A percentile compares a stretch with the other conserved stretches of the same genome.
Conservation (phyloP, 2,329 filamentous ascomycete species). For the Chaetomium sp. region DNA sequence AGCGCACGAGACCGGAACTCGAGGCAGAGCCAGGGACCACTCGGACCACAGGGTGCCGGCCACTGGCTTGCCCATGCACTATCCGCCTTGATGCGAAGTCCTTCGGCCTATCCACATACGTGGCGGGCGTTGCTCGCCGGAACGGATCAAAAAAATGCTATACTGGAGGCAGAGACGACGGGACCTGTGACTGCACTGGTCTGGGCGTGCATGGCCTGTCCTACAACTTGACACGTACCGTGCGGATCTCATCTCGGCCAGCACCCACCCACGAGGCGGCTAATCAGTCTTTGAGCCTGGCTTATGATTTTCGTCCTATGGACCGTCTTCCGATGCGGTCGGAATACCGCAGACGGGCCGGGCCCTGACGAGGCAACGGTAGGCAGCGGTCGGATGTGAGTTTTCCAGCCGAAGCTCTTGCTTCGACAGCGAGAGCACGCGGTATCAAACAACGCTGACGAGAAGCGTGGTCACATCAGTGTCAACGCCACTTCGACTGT, state of each 20-base stretch:
- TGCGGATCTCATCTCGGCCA: conserved; percentile 29
- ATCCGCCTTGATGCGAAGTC: not conserved
- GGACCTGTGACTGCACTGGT: conserved; percentile 4
- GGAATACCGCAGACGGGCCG: conserved; percentile 25
- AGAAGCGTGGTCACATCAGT: conserved; percentile 3
- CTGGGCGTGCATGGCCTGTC: conserved; percentile 28
- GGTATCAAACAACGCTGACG: conserved; percentile 11
- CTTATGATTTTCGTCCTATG: conserved; percentile 22
- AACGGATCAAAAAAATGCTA: not conserved
- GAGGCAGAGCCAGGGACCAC: not conserved
- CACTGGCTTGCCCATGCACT: not conserved
- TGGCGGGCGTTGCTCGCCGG: conserved; percentile 20
- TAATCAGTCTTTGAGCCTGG: conserved; percentile 12
- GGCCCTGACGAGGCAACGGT: conserved; percentile 25
- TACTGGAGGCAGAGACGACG: conserved; percentile 14
- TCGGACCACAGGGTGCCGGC: not conserved
- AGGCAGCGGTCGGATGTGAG: not conserved
- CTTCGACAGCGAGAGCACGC: conserved; percentile 22
- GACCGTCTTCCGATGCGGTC: conserved; percentile 23
- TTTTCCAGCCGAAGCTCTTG: conserved; percentile 9
- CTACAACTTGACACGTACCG: conserved; percentile 31
- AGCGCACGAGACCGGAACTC: conserved; percentile 7
- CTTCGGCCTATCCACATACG: conserved; percentile 19
- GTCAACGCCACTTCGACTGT: conserved; percentile 14
- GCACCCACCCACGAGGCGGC: conserved; percentile 19